These are phyloP conservation scores for Bryoerythrophyllum caledonicum DNA, from an alignment of 225 moss, liverwort and hornwort genomes.

Conservation along the genomic window DNA sequence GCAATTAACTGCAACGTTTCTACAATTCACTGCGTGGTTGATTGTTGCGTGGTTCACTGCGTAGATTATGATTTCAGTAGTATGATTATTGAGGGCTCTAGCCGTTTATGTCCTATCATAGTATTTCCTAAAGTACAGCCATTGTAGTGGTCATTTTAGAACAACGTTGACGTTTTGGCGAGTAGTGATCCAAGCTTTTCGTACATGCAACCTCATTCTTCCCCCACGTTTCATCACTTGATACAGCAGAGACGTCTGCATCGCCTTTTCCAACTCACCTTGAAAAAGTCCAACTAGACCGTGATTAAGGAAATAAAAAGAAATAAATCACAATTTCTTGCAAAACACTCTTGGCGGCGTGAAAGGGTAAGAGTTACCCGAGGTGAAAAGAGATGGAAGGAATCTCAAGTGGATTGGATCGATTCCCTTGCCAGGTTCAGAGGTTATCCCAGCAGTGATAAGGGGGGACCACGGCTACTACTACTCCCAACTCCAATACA, in stretches of 20 bases:
- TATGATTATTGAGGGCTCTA: too few species aligned
- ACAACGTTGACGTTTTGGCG: too few species aligned
- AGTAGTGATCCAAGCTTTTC: too few species aligned
- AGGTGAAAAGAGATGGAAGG: neutral
- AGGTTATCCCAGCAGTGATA: constrained; percentile 19
- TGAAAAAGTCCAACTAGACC: neutral
- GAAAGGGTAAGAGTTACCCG: neutral
- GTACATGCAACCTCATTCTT: neutral
- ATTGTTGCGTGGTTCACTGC: too few species aligned
- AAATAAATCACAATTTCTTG: neutral
- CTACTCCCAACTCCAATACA: neutral
- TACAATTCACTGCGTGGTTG: too few species aligned
- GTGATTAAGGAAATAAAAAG: too few species aligned
- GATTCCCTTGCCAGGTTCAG: neutral
- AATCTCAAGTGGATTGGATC: constrained; percentile 14
- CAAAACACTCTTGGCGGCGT: neutral
- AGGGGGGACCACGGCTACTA: constrained; percentile 16
- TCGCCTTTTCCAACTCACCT: neutral
- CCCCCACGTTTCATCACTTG: neutral
- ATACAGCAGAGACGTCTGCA: neutral
- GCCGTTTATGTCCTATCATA: too few species aligned
- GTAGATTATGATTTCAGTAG: too few species aligned
- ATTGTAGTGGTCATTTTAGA: too few species aligned
- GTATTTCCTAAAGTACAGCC: too few species aligned
- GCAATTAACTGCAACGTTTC: too few species aligned